Evolutionary conservation across 208 protist species (phyloP).

Genomic region (Acanthamoeba royreba): DNA sequence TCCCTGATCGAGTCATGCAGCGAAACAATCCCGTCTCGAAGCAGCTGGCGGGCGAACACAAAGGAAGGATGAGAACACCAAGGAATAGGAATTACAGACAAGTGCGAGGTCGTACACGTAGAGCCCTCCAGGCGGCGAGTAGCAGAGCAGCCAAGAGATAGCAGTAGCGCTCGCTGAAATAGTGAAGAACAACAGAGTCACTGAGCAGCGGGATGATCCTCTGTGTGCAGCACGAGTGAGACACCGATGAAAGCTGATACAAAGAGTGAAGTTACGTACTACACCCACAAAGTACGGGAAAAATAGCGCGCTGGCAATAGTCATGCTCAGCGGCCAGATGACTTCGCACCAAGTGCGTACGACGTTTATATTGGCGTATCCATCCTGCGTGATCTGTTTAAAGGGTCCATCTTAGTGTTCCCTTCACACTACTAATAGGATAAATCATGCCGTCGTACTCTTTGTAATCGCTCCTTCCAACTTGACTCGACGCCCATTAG

Average conservation of each 20-base stretch:
- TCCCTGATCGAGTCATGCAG: not conserved
- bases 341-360: not conserved
- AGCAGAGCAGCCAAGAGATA: not conserved
- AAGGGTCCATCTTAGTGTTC: not conserved
- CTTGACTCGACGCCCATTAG: too few relatives aligned
- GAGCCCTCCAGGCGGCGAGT: not conserved
- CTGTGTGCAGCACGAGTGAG: not conserved
- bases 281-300: not conserved
- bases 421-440: not conserved
- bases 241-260: not conserved
- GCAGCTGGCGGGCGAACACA: not conserved
- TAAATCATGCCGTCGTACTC: not conserved
- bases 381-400: not conserved
- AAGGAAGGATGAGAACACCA: not conserved
- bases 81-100: not conserved
- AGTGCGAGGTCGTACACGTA: not conserved
- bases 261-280: not conserved
- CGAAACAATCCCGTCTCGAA: not conserved
- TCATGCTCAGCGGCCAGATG: not conserved
- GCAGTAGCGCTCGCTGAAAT: not conserved
- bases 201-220: not conserved
- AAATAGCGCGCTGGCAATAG: not conserved
- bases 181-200: not conserved
- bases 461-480: not conserved
- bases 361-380: not conserved